Base-by-base conservation (phyloP, 2,329 filamentous ascomycete species). In the Xylariomycetidae sp. region DNA sequence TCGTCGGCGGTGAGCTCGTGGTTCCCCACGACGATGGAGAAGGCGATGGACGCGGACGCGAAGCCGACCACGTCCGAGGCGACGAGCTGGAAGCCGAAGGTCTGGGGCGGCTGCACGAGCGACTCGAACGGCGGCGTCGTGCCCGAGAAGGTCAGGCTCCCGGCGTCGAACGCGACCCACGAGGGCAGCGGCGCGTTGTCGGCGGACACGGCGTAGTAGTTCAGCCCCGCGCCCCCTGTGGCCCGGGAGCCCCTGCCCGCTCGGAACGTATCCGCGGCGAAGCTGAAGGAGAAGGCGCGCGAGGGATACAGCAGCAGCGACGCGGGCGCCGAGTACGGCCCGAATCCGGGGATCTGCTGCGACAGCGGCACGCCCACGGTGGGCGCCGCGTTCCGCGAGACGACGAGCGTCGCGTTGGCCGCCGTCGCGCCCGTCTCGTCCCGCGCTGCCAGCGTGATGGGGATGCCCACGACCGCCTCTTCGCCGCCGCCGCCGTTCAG, bases 141-240 rank as follows among this genome's bases (percentile, higher is more conserved):
- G 16, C 88, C 88, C 1, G 73, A 75, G 48, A 94, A 94, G 1
- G 69, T 70, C 25, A 94, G 62, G 1, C 60, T 67, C 2, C 54
- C 54, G 1, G 72, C 54, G 46, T 92, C 74, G 50, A 95, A 95
- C n/a, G 64, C 64, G 27, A 94, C 66, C 88, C 88, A 95, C 1
- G 87, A 81, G 14, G 88, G 88, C 22, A 95, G 64, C 22, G 88
- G 88, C n/a, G 84, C 85, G 50, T 85, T 85, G 50, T 90, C 75
- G 5, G 69, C 70, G 4, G 85, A 83, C 3, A 83, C 79, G 7
- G 86, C 85, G 53, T 92, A 90, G 57, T 88, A 94, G 37, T 78
- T 77, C 31, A 80, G 69, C 12, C 61, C 20, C 18, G 11, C 23
- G 14, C 3, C 10, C 13, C n/a, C 22, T 16, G 11, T 23, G 18